Base-by-base conservation (phyloP, 2,329 filamentous ascomycete genomes). In the Claviceps purpurea region DNA sequence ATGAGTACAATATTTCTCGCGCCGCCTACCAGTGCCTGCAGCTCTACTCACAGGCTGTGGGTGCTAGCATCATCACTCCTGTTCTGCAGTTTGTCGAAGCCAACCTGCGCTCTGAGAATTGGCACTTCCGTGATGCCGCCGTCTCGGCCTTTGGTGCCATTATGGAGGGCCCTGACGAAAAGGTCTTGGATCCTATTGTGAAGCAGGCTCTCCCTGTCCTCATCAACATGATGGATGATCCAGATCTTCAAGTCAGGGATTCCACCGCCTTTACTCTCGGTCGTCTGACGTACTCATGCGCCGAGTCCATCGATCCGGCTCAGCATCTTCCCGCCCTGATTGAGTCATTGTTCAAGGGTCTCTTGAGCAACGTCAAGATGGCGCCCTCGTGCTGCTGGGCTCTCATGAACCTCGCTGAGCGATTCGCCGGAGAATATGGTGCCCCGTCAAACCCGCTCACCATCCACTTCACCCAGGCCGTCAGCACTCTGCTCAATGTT, bases 301-400 rank as follows among this genome's bases (percentile, higher is more conserved):
- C 90, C 11, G 87, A 91, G 60, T 85, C 90, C 45, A 94, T 98
- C 63, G 91, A 98, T 66, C 85, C 89, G 42, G 74, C 79, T 59
- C 76, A 83, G 57, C 89, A 96, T 65, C 79, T 98, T 5, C 86
- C 89, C 57, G 81, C 85, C 20, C 76, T 98, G 56, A 91, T 98
- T 63, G 81, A 82, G 52, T 87, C 90, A 42, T 79, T 98, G 10
- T 98, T 98, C 74, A 82, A 84, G 60, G 93, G 91, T 49, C 78
- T 98, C 54, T 82, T 88, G 54, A 91, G 87, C 72, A 93, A 86
- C 66, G 85, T 89, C 55, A 96, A 95, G 79, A 98, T 98, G 84
- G 93, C 91, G 37, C 84, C 89, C 52, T 98, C 93, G 34, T 97
- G 93, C 81, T 98, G 93, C 74, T 96, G 94, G 93, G 90, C 93